Evolutionary conservation across 83 land plant species (phyloP), one percentile per base, ranked within the genome.

Genomic region (Diphasiastrum complanatum): DNA sequence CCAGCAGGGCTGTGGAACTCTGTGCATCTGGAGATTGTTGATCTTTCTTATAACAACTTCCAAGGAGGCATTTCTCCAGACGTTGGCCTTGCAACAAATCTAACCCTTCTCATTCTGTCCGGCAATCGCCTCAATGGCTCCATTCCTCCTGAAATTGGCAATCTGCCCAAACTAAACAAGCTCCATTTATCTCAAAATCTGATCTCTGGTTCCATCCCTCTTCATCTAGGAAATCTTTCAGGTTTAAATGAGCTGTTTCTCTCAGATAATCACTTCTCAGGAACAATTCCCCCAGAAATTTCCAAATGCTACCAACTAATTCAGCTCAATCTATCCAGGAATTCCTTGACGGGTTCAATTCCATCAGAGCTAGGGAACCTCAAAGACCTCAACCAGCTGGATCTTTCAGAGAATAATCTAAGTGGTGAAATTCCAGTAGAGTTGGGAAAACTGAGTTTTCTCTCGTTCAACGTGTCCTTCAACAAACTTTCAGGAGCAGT

Each of bases 391-490:
- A 79, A 79, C 22, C 76, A 76, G 51, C 49, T 85, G 18, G 87
- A 91, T 68, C 74, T 91, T 45, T 80, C 87, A 0, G 61, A 65
- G 29, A 91, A 91, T 65, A 22, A 40, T n/a, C 80, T 91, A 45
- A 59, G 77, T 1, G 95, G 97, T 0, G 26, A 62, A 27, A 80
- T 87, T n/a, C 97, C 97, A 18, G 1, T n/a, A 0, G 56, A 37
- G 23, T 36, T 69, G 28, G 68, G 67, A 4, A n/a, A n/a, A n/a
- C n/a, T n/a, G 2, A 29, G 66, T 5, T 47, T 43, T 27, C 60
- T 45, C 3, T 78, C 60, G 22, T 71, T 81, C 47, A n/a, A n/a
- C n/a, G n/a, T n/a, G n/a, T n/a, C n/a, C n/a, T n/a, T n/a, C n/a
- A n/a, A n/a, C n/a, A n/a, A 29, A 61, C 83, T 46, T 85, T 56